Evolutionary conservation across 108 stramenopile genomes (phyloP), one percentile per base, ranked within the genome.

Genomic region (Phaeodactylum tricornutum): DNA sequence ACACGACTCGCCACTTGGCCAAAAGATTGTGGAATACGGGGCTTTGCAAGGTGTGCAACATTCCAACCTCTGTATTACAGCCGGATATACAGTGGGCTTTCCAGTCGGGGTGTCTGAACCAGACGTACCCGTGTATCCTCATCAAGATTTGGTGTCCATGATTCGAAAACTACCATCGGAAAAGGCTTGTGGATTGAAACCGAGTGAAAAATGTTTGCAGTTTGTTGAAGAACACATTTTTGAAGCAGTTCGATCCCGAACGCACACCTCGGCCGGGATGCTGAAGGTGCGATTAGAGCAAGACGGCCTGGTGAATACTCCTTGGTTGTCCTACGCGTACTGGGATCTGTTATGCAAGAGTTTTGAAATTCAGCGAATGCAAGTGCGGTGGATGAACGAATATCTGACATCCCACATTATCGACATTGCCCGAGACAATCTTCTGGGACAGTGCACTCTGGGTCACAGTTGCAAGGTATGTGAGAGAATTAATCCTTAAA

Each of bases 251-350:
- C 67, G 87, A 62, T 75, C 83, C 9, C 61, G 87, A 15, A 77
- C 83, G 4, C 65, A 61, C 53, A 90, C 87, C 17, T 77, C 75
- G 29, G 87, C 87, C 29, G 87, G 87, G 7, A 90, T 90, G 87
- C 40, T 55, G 34, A 50, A 67, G 14, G 66, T 90, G n/a, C 54
- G 24, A 2, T 12, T 52, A 22, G 16, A 20, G 2, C 7, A 14
- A 3, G 28, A 52, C 22, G 12, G 2, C 11, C 15, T 38, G 22
- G 50, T 23, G 27, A 37, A 16, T 3, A 36, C 32, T 12, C 34
- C 42, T 0, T 28, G 29, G 29, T 28, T 57, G n/a, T 12, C 17
- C 9, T 33, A 38, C 19, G 21, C 28, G 11, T 43, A 67, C 7
- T 57, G 64, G 65, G 1, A 33, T 20, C 15, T 61, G 1, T 33